phyloP scores from a whole-genome alignment of 2,329 filamentous ascomycete genomes.

The Colletotrichum aenigma region DNA sequence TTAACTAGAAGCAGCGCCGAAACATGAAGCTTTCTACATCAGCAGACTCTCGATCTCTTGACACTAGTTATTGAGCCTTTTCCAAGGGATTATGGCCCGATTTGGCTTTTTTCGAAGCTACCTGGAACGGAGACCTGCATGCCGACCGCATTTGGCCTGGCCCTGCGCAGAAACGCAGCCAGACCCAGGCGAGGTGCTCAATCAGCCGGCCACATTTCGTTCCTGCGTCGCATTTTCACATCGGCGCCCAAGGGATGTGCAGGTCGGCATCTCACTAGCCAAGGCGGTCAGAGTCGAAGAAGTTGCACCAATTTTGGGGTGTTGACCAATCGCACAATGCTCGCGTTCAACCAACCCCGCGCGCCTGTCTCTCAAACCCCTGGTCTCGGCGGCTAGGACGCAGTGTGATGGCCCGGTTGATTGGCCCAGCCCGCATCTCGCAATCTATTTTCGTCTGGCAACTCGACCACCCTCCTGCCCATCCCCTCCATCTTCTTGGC shows the following conservation, averaged over 20 bases:
- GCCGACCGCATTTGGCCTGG: background rate
- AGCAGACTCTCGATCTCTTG: background rate
- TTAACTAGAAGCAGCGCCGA: background rate
- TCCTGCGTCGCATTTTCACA: constrained; percentile 2
- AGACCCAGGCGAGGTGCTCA: background rate
- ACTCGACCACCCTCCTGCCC: background rate
- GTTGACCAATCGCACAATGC: constrained; percentile 6
- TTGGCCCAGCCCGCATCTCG: constrained; percentile 26
- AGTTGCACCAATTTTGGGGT: background rate
- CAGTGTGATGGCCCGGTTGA: constrained; percentile 34
- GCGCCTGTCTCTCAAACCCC: constrained; percentile 17
- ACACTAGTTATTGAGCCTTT: background rate
- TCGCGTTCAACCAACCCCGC: constrained; percentile 18
- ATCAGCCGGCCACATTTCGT: background rate
- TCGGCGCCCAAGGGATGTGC: background rate
- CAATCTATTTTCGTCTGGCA: constrained; percentile 18
- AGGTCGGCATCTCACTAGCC: background rate
- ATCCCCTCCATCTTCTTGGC: constrained; percentile 10
- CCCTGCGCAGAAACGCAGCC: background rate
- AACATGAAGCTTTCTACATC: background rate
- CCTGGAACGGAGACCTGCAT: background rate
- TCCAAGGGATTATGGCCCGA: background rate
- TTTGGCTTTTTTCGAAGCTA: background rate
- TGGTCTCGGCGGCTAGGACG: constrained; percentile 27
- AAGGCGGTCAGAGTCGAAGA: constrained; percentile 1